phyloP scores from a whole-genome alignment of 768 basidiomycete species.

The Cyathus striatus region DNA sequence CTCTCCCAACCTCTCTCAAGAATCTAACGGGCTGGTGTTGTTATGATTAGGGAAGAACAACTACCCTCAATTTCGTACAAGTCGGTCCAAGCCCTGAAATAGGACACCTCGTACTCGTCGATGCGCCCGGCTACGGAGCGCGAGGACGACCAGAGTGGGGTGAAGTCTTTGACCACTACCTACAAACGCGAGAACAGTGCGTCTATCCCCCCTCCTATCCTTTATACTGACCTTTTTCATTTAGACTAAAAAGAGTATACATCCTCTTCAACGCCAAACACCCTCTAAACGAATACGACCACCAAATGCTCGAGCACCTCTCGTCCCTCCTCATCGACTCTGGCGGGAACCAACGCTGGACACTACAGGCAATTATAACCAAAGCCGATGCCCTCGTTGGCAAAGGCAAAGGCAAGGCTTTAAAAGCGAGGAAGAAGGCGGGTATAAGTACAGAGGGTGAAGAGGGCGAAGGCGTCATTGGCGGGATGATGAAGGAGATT shows the following conservation, averaged over 20 bases:
- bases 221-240: slow-evolving; percentile 3
- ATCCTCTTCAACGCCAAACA: slow-evolving; percentile 69
- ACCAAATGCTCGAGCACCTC: slow-evolving; percentile 56
- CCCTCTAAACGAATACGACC: slow-evolving; percentile 50
- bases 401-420: neutral
- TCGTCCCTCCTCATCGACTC: slow-evolving; percentile 31
- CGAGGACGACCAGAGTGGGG: slow-evolving; percentile 79
- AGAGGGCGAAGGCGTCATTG: slow-evolving; percentile 28
- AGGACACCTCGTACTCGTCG: slow-evolving; percentile 66
- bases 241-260: slow-evolving; percentile 65
- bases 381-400: slow-evolving; percentile 30
- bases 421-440: neutral
- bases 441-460: too few relatives aligned
- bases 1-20: neutral
- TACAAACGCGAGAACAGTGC: slow-evolving; percentile 56
- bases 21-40: too few relatives aligned
- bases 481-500: slow-evolving; percentile 44
- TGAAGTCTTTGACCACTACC: slow-evolving; percentile 57
- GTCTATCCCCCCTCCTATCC: slow-evolving; percentile 15
- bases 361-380: slow-evolving; percentile 69
- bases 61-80: slow-evolving; percentile 64
- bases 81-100: slow-evolving; percentile 55
- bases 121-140: slow-evolving; percentile 77
- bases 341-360: slow-evolving; percentile 39
- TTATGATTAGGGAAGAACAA: slow-evolving; percentile 60